These are phyloP conservation scores for Blastobotrys malaysiensis DNA, from an alignment of 1,139 yeast species.

Conservation along the genomic window DNA sequence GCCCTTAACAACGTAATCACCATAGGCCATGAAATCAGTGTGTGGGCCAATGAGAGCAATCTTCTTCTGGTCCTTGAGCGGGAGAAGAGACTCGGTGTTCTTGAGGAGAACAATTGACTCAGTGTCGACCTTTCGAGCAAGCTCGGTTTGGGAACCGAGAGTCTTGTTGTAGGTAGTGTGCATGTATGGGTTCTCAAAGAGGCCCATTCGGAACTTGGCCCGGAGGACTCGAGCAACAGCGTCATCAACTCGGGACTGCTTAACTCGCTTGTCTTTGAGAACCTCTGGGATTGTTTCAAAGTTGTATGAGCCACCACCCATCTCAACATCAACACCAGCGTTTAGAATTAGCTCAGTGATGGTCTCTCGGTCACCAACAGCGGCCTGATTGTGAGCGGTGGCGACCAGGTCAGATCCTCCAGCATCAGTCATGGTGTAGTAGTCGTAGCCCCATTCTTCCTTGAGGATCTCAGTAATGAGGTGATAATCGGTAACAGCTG, in stretches of 20 bases:
- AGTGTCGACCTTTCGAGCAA: neutral
- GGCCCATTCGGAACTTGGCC: neutral
- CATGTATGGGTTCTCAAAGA: neutral
- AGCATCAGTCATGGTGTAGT: neutral
- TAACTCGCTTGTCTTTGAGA: neutral
- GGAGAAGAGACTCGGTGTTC: neutral
- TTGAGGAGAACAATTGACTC: neutral
- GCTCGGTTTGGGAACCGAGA: neutral
- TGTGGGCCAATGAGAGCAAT: neutral
- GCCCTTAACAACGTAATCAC: neutral
- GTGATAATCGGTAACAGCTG: neutral
- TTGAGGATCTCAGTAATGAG: neutral
- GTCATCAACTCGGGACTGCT: neutral
- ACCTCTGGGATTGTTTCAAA: neutral
- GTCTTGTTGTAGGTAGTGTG: neutral
- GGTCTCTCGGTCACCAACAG: neutral
- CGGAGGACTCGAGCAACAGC: neutral
- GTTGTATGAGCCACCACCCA: neutral
- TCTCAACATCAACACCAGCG: neutral
- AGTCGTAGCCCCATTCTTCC: neutral
- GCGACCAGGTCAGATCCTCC: neutral
- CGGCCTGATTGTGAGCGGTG: neutral
- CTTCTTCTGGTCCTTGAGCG: neutral
- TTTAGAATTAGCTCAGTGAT: neutral
- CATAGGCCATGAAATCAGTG: neutral